Evolutionary conservation across 306 rosid genomes (phyloP), one percentile per base, ranked within the genome.

Genomic region (Quercus agrifolia): DNA sequence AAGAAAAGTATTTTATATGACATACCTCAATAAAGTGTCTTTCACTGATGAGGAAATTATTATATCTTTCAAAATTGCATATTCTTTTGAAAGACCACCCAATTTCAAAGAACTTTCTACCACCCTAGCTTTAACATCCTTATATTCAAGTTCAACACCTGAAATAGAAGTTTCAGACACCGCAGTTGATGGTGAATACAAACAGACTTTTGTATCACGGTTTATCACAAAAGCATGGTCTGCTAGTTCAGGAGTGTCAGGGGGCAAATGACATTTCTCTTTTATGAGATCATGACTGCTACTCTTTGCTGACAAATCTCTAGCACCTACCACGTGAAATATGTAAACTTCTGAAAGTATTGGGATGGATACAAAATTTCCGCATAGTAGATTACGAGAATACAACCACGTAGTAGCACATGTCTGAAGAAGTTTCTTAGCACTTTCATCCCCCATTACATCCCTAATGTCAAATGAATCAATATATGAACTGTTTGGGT

Each of bases 31-130:
- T 66, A 92, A 79, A 61, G 79, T 75, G 87, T 87, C 78, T 27
- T 80, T 79, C 68, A 71, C 57, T 54, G 92, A 92, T 10, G 92
- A 88, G 67, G 84, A 79, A 82, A 91, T 68, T 80, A 88, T 88
- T 30, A 92, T 90, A 66, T 83, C 90, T 92, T 87, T 92, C 76
- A 94, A 81, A 79, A 81, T 80, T 67, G 86, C 79, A 79, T 87
- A 91, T 81, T 94, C 99, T 85, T 88, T 86, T 15, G 92, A 92
- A 77, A 94, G 91, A 78, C 95, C 97, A 56, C 97, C 97, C 83
- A 94, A 83, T 84, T 86, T 88, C 70, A 84, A 75, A 76, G 70
- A 61, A 64, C 71, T 75, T 61, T 70, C 70, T 7, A 19, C 70
- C 23, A 71, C 71, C 70, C 80, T 74, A 80, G 85, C 83, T 73